Percentiles rank a stretch among this genome's conserved stretches.
Conservation (phyloP, 2,329 filamentous ascomycete genomes). For the Diaporthe vaccinii region DNA sequence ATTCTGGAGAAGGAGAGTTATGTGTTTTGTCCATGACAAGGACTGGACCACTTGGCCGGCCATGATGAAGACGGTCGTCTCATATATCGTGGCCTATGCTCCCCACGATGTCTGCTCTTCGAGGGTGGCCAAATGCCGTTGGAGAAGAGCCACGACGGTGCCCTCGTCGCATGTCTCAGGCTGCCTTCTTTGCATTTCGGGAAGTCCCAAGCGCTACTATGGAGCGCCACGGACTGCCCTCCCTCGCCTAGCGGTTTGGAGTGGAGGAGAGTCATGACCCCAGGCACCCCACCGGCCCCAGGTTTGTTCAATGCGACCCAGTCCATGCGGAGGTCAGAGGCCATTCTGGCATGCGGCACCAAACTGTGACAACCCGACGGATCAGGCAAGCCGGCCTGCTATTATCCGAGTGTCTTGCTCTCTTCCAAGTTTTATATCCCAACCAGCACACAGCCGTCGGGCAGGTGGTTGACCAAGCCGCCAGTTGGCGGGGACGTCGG, state of each 20-base stretch:
- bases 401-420: not conserved
- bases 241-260: not conserved
- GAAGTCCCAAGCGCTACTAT: not conserved
- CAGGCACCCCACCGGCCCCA: conserved; percentile 7
- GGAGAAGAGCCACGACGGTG: conserved; percentile 3
- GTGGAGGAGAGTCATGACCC: conserved; percentile 31
- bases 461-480: not conserved
- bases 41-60: not conserved
- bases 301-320: conserved; percentile 1
- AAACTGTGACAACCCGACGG: conserved; percentile 15
- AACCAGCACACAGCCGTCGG: not conserved
- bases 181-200: conserved; percentile 3
- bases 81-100: conserved; percentile 7
- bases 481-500: conserved; percentile 3
- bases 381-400: conserved; percentile 19
- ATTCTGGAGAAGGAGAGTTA: not conserved
- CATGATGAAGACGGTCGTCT: not conserved
- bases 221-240: not conserved
- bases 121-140: conserved; percentile 19
- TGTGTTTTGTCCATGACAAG: not conserved
- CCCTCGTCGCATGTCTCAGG: not conserved
- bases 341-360: conserved; percentile 11
- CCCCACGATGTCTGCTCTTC: not conserved
- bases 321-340: not conserved
- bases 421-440: not conserved